Percentiles rank a stretch among this genome's conserved stretches.
phyloP scores from a whole-genome alignment of 179 eudicot species.

The Drosera spatulata region DNA sequence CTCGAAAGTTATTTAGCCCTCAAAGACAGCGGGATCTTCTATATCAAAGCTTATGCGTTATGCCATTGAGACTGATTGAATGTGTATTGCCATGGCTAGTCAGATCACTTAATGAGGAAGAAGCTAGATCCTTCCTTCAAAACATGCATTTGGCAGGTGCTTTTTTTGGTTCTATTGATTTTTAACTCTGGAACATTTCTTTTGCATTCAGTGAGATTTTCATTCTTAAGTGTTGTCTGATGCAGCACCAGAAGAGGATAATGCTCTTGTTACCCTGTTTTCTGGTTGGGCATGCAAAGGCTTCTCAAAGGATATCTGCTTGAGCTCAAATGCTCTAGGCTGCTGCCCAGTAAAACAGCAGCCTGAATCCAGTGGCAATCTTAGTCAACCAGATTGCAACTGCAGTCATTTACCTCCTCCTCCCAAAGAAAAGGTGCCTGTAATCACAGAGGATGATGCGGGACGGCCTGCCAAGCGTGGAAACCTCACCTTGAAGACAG shows the following conservation, averaged over 20 bases:
- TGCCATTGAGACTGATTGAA: conserved; percentile 84
- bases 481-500: conserved; percentile 18
- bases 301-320: conserved; percentile 42
- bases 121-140: conserved; percentile 55
- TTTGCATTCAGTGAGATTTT: conserved; percentile 5
- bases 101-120: conserved; percentile 61
- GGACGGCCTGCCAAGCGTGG: conserved; percentile 36
- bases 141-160: conserved; percentile 88
- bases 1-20: conserved; percentile 56
- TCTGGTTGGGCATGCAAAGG: conserved; percentile 99
- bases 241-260: conserved; percentile 82
- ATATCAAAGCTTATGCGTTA: conserved; percentile 79
- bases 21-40: conserved; percentile 71
- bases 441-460: conserved; percentile 14
- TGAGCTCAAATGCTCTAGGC: conserved; percentile 56
- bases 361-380: conserved; percentile 21
- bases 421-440: conserved; percentile 13
- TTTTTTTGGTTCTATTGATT: not conserved
- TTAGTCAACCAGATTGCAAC: conserved; percentile 16
- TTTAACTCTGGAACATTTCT: not conserved
- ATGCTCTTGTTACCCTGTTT: conserved; percentile 78
- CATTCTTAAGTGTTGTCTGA: conserved; percentile 7
- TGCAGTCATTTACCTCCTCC: conserved; percentile 26
- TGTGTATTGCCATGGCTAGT: conserved; percentile 92
- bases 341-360: conserved; percentile 48